Evolutionary conservation across 164 flowering plant genomes (phyloP).

Genomic region (Amborella trichopoda): DNA sequence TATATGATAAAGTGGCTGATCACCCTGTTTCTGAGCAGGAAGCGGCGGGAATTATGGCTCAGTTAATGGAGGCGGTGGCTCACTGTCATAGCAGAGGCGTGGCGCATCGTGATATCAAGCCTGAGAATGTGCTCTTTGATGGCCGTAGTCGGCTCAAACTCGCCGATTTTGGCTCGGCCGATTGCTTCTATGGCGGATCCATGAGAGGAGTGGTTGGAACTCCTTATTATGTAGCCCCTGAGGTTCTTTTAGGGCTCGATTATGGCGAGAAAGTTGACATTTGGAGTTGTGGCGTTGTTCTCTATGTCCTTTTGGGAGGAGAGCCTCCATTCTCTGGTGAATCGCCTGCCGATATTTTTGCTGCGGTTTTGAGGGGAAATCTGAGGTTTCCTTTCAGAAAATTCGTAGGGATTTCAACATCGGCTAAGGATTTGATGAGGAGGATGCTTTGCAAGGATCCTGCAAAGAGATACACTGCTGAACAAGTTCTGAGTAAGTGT

Average conservation of each 20-base stretch:
- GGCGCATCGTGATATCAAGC: conserved; percentile 72
- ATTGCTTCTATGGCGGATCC: conserved; percentile 17
- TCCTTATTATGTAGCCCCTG: conserved; percentile 90
- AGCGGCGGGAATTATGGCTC: conserved; percentile 23
- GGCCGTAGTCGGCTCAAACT: conserved; percentile 27
- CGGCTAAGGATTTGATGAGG: conserved; percentile 60
- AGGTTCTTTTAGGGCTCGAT: conserved; percentile 45
- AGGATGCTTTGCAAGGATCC: conserved; percentile 65
- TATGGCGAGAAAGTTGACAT: conserved; percentile 78
- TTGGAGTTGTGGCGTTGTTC: conserved; percentile 76
- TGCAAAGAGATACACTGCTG: conserved; percentile 56
- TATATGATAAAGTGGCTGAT: conserved; percentile 22
- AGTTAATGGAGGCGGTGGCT: conserved; percentile 42
- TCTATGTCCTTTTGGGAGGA: conserved; percentile 71
- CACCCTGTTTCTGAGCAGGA: conserved; percentile 32
- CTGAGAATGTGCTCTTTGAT: conserved; percentile 67
- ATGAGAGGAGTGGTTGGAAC: conserved; percentile 63
- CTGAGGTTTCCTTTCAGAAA: conserved; percentile 49
- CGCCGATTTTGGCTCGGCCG: conserved; percentile 82
- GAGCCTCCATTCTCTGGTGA: conserved; percentile 70
- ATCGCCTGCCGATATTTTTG: conserved; percentile 52
- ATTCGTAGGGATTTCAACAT: conserved; percentile 44
- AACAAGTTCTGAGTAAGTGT: conserved; percentile 70
- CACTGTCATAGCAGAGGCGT: conserved; percentile 65
- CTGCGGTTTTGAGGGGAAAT: conserved; percentile 53